A percentile compares a stretch with the other conserved stretches of the same genome.
These are phyloP conservation scores for Linaria vulgaris DNA, from an alignment of 257 asterid species.

Conservation along the genomic window DNA sequence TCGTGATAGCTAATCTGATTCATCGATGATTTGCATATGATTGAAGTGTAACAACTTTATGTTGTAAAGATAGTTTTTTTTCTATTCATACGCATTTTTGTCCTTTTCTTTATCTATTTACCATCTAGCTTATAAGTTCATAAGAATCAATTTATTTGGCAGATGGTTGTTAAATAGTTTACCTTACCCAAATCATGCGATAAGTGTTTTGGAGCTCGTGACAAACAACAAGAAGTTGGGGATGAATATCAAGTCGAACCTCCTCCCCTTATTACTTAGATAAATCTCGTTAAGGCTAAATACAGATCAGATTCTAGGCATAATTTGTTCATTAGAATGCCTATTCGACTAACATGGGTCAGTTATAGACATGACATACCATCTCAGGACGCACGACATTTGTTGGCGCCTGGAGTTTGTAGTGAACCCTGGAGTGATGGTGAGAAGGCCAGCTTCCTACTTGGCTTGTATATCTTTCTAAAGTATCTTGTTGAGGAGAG, in stretches of 20 bases:
- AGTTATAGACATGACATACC: slow-evolving; percentile 18
- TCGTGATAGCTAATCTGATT: slow-evolving; percentile 11
- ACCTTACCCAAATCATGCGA: slow-evolving; percentile 28
- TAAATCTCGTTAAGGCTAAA: background rate
- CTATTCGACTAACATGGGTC: slow-evolving; percentile 39
- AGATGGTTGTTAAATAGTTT: slow-evolving; percentile 37
- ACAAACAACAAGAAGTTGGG: slow-evolving; percentile 56
- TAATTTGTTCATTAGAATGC: slow-evolving; percentile 36
- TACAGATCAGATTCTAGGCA: slow-evolving; percentile 16
- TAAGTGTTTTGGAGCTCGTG: slow-evolving; percentile 36
- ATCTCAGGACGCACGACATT: background rate
- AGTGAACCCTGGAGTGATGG: slow-evolving; percentile 46
- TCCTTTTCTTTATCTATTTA: background rate
- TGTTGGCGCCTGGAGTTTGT: slow-evolving; percentile 49
- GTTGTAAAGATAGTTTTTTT: slow-evolving; percentile 2
- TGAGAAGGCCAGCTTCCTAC: slow-evolving; percentile 54
- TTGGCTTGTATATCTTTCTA: slow-evolving; percentile 61
- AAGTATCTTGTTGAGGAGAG: slow-evolving; percentile 54
- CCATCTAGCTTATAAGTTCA: background rate
- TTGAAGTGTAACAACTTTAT: slow-evolving; percentile 12
- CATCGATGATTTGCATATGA: slow-evolving; percentile 7
- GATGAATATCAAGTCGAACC: slow-evolving; percentile 59
- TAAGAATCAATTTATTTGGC: slow-evolving; percentile 8
- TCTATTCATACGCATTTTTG: background rate
- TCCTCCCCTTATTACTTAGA: slow-evolving; percentile 31